These are phyloP conservation scores for Mucor racemosus DNA, from an alignment of 371 early-diverging fungal species.

Conservation along the genomic window DNA sequence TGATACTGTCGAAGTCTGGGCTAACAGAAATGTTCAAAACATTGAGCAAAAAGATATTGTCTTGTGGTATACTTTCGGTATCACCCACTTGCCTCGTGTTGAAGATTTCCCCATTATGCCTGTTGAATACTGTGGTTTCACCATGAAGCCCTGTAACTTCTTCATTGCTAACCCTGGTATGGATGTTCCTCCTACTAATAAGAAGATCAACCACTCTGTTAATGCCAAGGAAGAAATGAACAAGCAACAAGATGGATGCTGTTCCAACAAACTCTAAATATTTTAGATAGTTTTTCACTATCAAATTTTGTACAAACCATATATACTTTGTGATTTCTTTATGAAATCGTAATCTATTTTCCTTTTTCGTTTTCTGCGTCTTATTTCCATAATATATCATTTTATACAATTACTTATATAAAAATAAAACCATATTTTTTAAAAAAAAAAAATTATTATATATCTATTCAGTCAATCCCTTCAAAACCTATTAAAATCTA, in stretches of 20 bases:
- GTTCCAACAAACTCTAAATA: conserved; percentile 42
- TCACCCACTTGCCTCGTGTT: conserved; percentile 57
- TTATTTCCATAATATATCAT: background rate
- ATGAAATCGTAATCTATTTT: background rate
- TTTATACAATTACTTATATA: background rate
- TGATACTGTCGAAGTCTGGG: conserved; percentile 45
- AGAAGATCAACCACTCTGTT: conserved; percentile 46
- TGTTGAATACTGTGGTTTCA: conserved; percentile 54
- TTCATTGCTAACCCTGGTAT: conserved; percentile 55
- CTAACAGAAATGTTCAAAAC: conserved; percentile 29
- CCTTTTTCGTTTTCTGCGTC: background rate
- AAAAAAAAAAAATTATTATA: background rate
- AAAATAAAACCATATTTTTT: background rate
- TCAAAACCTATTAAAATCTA: too few relatives aligned
- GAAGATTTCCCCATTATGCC: conserved; percentile 65
- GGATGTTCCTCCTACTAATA: conserved; percentile 55
- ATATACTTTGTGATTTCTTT: background rate
- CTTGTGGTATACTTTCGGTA: conserved; percentile 59
- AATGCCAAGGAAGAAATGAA: conserved; percentile 33
- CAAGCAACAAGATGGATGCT: conserved; percentile 24
- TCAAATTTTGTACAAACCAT: background rate
- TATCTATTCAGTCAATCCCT: background rate
- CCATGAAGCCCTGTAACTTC: conserved; percentile 57
- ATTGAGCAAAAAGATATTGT: conserved; percentile 52
- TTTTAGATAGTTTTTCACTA: background rate